Conservation (phyloP, 192 early-diverging fungal genomes). For the Funneliformis mosseae region DNA sequence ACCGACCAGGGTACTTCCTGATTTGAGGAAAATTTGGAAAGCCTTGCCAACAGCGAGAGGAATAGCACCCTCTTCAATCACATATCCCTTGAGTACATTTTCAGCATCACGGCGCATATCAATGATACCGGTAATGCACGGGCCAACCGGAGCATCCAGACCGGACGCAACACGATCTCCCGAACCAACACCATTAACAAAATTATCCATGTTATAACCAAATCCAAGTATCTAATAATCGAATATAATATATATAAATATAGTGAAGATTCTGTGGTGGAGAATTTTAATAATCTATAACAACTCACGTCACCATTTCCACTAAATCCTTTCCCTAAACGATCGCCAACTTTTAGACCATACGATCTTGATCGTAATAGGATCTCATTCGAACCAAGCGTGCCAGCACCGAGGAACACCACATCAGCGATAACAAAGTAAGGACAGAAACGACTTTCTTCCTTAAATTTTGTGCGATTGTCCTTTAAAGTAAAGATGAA, state of each 20-base stretch:
- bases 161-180: slow-evolving; percentile 38
- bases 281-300: background rate
- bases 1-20: slow-evolving; percentile 20
- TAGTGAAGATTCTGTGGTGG: background rate
- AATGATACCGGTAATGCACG: slow-evolving; percentile 49
- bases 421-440: slow-evolving; percentile 50
- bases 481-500: background rate
- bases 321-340: slow-evolving; percentile 48
- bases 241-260: background rate
- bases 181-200: slow-evolving; percentile 38
- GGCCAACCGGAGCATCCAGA: slow-evolving; percentile 39
- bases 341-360: slow-evolving; percentile 41
- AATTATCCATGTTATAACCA: slow-evolving; percentile 22
- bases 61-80: slow-evolving; percentile 48
- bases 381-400: slow-evolving; percentile 47
- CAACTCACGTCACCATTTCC: slow-evolving; percentile 54
- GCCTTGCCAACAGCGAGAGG: slow-evolving; percentile 37
- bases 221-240: slow-evolving; percentile 27
- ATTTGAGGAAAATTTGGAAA: slow-evolving; percentile 30
- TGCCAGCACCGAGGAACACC: slow-evolving; percentile 48
- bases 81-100: slow-evolving; percentile 48
- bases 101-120: slow-evolving; percentile 41
- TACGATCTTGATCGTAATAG: slow-evolving; percentile 41
- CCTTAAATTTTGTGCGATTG: background rate
- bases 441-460: slow-evolving; percentile 16